These are phyloP conservation scores for Aurifilum marmelostoma DNA, from an alignment of 2,329 filamentous ascomycete species.

Conservation along the genomic window DNA sequence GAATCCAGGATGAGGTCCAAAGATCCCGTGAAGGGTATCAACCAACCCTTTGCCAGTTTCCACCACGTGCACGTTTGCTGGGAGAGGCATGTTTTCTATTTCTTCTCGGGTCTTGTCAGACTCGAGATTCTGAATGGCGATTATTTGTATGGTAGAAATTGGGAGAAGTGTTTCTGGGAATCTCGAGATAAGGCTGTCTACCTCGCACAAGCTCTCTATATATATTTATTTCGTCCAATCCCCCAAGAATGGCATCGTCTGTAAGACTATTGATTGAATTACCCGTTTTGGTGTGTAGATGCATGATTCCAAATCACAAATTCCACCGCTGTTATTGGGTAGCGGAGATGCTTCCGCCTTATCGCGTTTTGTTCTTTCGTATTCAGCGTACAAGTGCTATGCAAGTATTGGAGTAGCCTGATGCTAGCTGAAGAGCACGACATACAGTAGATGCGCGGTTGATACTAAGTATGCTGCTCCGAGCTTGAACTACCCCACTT, in stretches of 20 bases:
- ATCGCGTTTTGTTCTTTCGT: neutral
- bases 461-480: neutral
- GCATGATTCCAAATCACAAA: neutral
- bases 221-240: neutral
- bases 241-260: neutral
- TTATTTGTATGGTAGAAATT: neutral
- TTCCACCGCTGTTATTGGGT: neutral
- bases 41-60: constrained; percentile 43
- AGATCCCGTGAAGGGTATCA: constrained; percentile 42
- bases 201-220: neutral
- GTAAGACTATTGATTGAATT: neutral
- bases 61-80: constrained; percentile 43
- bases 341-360: neutral
- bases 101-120: neutral
- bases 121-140: neutral
- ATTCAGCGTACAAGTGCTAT: neutral
- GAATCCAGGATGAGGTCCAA: constrained; percentile 45
- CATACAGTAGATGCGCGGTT: no score
- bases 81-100: constrained; percentile 46
- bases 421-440: no score
- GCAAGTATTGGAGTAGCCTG: neutral
- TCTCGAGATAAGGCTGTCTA: neutral
- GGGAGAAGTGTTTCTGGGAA: neutral
- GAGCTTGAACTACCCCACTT: neutral
- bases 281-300: neutral